Evolutionary conservation across 805 yeast genomes (phyloP), one percentile per base, ranked within the genome.

Genomic region (Cyberlindnera maritima): DNA sequence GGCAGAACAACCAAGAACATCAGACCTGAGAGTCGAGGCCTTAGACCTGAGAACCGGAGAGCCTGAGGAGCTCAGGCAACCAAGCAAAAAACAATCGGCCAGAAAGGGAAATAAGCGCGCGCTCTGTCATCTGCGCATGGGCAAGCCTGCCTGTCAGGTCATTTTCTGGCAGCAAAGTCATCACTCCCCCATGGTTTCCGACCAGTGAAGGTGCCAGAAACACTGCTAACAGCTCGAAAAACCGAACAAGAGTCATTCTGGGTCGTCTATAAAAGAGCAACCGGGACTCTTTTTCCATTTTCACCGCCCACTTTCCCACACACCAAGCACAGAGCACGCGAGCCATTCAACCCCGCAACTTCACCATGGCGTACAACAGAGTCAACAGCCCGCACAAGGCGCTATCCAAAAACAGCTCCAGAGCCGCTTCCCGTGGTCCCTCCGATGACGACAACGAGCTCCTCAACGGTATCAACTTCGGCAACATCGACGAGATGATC

Each of bases 401-500:
- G 1, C 35, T 28, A 4, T 51, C 55, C 13, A 38, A 41, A 28
- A 37, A 34, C 14, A 23, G 37, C 15, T 51, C 55, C 13, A 38
- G 55, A 15, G 44, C 55, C 2, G 47, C 47, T 6, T 48, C 53
- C 12, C 48, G 55, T 12, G 48, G 50, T 1, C 47, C 51, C 2
- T 35, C 41, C 14, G 51, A 47, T 14, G 52, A 48, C 12, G 60
- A 55, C 18, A 42, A 52, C 20, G 60, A 57, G 33, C 44, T 54
- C 28, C 31, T 54, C 10, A 48, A 55, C 21, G 58, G 60, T 26
- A 50, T 60, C 36, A 54, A 48, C 21, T 57, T 58, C 38, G 60
- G 56, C 25, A 60, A 60, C 37, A 34, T 60, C 31, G 63, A 60
- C 48, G 62, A 59, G 41, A 38, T 54, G 38, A 52, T 59, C 23